These are phyloP conservation scores for Colletotrichum sp. DNA, from an alignment of 2,329 filamentous ascomycete genomes.

Conservation along the genomic window DNA sequence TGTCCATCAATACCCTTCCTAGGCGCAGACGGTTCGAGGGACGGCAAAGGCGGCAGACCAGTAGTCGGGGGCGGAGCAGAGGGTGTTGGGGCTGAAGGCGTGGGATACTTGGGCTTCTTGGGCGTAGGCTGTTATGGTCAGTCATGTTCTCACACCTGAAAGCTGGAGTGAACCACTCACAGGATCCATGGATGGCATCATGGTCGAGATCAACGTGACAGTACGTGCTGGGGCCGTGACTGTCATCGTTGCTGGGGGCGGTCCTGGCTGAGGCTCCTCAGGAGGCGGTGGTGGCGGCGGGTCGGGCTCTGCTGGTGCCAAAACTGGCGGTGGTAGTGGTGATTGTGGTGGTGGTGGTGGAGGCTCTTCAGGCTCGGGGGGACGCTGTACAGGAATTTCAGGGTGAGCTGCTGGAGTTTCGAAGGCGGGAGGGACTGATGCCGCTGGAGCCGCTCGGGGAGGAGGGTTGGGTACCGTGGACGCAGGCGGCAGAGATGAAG, in stretches of 20 bases:
- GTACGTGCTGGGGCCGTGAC: slow-evolving; percentile 7
- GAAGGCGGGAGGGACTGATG: not conserved
- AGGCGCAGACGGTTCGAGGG: slow-evolving; percentile 13
- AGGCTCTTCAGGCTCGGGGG: not conserved
- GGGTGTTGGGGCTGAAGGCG: not conserved
- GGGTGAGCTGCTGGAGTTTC: not conserved
- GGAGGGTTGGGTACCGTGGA: not conserved
- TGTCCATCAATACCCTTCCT: slow-evolving; percentile 12
- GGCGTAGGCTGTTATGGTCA: not conserved
- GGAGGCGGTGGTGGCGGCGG: not conserved
- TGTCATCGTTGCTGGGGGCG: slow-evolving; percentile 4
- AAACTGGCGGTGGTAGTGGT: not conserved
- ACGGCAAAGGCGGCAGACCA: slow-evolving; percentile 1
- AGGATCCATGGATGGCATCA: not conserved
- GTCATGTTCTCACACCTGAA: not conserved
- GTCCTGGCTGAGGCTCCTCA: not conserved
- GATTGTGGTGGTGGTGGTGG: not conserved
- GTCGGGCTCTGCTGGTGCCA: slow-evolving; percentile 7
- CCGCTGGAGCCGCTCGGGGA: not conserved
- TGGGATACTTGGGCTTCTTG: not conserved
- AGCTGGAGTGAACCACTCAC: not conserved
- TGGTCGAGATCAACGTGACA: slow-evolving; percentile 9
- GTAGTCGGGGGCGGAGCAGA: not conserved
- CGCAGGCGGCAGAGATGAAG: not conserved
- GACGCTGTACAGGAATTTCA: not conserved